Conservation (phyloP, 2,329 filamentous ascomycete genomes). For the Triangularia setosa region DNA sequence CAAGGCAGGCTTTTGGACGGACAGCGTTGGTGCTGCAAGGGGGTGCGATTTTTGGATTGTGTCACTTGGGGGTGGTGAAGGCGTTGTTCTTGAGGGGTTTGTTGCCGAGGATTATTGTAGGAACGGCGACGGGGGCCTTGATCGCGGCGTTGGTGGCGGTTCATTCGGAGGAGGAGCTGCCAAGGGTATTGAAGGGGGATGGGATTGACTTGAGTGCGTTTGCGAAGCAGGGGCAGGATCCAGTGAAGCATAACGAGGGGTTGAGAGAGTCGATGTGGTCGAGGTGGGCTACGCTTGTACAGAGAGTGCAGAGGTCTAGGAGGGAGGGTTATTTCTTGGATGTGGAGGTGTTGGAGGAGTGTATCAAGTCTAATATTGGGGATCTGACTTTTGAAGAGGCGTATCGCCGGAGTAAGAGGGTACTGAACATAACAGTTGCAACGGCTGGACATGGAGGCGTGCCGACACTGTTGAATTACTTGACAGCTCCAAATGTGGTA, state of each 20-base stretch:
- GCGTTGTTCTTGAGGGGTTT: constrained; percentile 76
- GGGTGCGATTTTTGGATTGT: constrained; percentile 86
- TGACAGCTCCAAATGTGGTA: constrained; percentile 90
- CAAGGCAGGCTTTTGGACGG: constrained; percentile 80
- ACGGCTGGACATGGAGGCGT: constrained; percentile 70
- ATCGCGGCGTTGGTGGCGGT: constrained; percentile 86
- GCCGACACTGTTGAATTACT: constrained; percentile 82
- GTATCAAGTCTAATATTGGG: constrained; percentile 79
- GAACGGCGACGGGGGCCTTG: constrained; percentile 83
- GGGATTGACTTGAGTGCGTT: constrained; percentile 83
- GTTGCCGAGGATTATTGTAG: constrained; percentile 84
- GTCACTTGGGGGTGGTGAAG: constrained; percentile 86
- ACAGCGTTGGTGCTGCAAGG: constrained; percentile 84
- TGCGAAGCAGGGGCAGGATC: constrained; percentile 35
- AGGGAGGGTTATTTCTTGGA: constrained; percentile 81
- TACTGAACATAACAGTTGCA: constrained; percentile 88
- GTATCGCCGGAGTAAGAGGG: constrained; percentile 76
- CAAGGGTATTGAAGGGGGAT: constrained; percentile 70
- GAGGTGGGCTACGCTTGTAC: constrained; percentile 56
- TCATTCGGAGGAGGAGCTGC: constrained; percentile 80
- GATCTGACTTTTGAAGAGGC: constrained; percentile 93
- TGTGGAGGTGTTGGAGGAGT: constrained; percentile 74
- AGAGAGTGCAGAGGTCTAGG: constrained; percentile 66
- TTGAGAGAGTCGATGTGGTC: constrained; percentile 37
- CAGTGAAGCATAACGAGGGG: constrained; percentile 28